Base-by-base conservation (phyloP, 1,139 yeast species). In the Kazachstania sp. region DNA sequence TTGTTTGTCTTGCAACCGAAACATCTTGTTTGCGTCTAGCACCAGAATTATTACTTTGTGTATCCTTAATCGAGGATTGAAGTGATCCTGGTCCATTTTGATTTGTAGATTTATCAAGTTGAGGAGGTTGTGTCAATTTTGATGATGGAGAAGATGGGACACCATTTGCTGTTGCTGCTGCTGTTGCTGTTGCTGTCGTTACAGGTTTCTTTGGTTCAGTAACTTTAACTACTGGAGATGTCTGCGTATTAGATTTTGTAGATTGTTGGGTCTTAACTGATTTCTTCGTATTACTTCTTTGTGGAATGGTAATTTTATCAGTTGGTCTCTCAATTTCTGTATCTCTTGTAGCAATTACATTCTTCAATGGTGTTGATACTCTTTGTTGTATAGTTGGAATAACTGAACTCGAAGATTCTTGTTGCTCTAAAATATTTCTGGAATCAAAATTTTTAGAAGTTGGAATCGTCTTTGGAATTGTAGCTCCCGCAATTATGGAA, bases 381-480 rank as follows among this genome's bases (percentile, higher is more conserved):
- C 19, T 13, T 15, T 16, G 36, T 32, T 32, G 36, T 32, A 9
- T 23, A 4, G 3, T 3, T 7, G 8, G 9, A 23, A 23, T 23
- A 7, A 23, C 3, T 7, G 28, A 9, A 23, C 28, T 9, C 8
- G 28, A 23, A 16, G 36, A 8, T 16, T 32, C 36, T 16, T 32
- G 18, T 41, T 32, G 26, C 26, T 41, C 37, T 19, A 13, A 29
- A 39, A 49, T 55, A 34, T 51, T 49, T 50, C 67, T 59, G 29
- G 53, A 45, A 45, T 60, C 54, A 41, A 56, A 61, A 39, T 64
- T 62, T 44, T 60, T 57, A 4, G 69, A 65, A 3, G 67, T 63
- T 43, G 69, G 69, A 28, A 65, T 63, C 13, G 58, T 51, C 16
- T 52, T 51, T 4, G 69, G 69, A n/a, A 65, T 44, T 9, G 68